A percentile compares a stretch with the other conserved stretches of the same genome.
phyloP scores from a whole-genome alignment of 176 grass and related monocot species.

The Poa pratensis region DNA sequence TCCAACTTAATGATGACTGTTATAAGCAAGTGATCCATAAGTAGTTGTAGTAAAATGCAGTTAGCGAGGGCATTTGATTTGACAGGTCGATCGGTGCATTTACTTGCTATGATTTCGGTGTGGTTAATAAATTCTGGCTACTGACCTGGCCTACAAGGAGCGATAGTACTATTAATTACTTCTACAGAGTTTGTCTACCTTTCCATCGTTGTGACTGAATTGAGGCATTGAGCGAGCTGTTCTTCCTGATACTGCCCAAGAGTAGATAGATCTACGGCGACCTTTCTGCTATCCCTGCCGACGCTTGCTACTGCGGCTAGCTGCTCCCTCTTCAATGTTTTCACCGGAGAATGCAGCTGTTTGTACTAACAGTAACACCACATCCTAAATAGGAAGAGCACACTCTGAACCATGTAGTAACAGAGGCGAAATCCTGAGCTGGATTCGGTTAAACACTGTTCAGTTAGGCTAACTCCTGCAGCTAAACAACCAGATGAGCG shows the following conservation, averaged over 20 bases:
- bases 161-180: background rate
- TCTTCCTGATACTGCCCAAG: background rate
- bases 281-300: background rate
- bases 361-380: background rate
- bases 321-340: background rate
- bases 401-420: no score
- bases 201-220: background rate
- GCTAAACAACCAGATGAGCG: no score
- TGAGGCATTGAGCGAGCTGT: background rate
- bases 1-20: background rate
- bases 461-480: no score
- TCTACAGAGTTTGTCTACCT: background rate
- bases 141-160: background rate
- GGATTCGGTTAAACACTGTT: no score
- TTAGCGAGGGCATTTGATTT: background rate
- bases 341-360: background rate
- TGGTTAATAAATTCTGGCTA: background rate
- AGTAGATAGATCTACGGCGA: background rate
- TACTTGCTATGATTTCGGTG: background rate
- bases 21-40: background rate
- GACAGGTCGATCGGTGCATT: slow-evolving; percentile 11
- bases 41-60: background rate
- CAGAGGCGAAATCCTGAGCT: no score
- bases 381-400: no score
- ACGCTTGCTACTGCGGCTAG: background rate